Evolutionary conservation across 176 grass and related monocot genomes (phyloP), one percentile per base, ranked within the genome.

Genomic region (Elymus sibiricus): DNA sequence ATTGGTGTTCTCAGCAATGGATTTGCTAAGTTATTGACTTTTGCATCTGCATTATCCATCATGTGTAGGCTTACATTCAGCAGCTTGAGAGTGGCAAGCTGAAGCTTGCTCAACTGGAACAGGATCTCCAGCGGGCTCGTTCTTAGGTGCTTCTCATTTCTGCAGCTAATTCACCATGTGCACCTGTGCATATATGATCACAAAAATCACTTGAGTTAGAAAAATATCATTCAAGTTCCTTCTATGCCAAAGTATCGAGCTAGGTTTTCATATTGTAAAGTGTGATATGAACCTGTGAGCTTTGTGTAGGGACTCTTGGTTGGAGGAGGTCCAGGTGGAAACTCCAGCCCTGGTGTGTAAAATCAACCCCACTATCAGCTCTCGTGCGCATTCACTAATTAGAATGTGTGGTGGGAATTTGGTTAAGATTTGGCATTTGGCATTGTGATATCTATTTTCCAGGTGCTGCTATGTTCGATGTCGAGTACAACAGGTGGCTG

Each of bases 71-170:
- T 81, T 97, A 94, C 6, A 88, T 97, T 40, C 95, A 91, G 70
- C 95, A 97, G 84, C 85, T 97, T 60, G 95, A 97, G 70, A 86
- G 88, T 61, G 92, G 95, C 82, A 94, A 91, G 70, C 22, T 97
- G 34, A 97, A 91, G 70, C 90, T 94, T 69, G 59, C 88, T 86
- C 95, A 93, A 47, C 64, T 97, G 25, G 95, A 98, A 79, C 93
- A 95, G 79, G 93, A 94, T 87, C 92, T 98, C 72, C 91, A 95
- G 34, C 77, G 91, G 83, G 87, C 85, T 17, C 93, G 89, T 83
- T 88, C 95, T 8, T 89, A 98, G 91, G 95, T 98, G 85, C 22
- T 17, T 80, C 34, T 2, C 2, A 58, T 27, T 19, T 81, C 49
- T 56, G 10, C 22, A 16, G 16, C 43, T 24, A 73, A 58, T 24